Evolutionary conservation across 352 stramenopile genomes (phyloP), one percentile per base, ranked within the genome.

Genomic region (Aphanomyces astaci): DNA sequence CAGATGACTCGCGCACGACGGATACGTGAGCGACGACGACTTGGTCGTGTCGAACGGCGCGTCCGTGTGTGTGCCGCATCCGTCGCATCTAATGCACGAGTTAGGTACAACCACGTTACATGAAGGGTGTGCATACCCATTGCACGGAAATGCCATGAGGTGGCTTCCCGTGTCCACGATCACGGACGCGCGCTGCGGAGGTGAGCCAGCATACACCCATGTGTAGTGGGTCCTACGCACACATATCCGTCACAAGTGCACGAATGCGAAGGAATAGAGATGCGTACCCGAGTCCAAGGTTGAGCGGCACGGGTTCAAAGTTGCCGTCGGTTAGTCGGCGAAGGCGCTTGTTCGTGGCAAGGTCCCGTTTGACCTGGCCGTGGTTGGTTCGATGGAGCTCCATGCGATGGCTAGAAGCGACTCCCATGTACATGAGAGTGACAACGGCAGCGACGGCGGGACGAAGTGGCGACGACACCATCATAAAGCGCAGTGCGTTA

Each of bases 11-110:
- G 60, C 71, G 64, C 85, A 95, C 30, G 82, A 86, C 39, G 90
- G 77, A 54, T 92, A 81, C 17, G 78, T 78, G 40, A 92, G 70
- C 31, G 84, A 90, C 7, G 81, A 87, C 57, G 84, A 93, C 39
- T 86, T 82, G 9, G 62, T 66, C 1, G 75, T 71, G 43, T 75
- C 27, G 64, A 95, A 95, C 17, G 75, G 81, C 33, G 77, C 56
- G 70, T 95, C 86, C 17, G 86, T 95, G 75, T 95, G 86, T 9
- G 71, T 72, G 1, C 86, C 86, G 63, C 86, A 95, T 10, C 75
- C 76, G 24, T 82, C 68, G 66, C 84, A 87, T 31, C 77, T 86
- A 59, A 9, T 24, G 5, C 3, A 60, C 17, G 49, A 27, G 24
- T 31, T 7, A 22, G 13, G n/a, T 36, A 24, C 2, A 39, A 39